phyloP scores from a whole-genome alignment of 257 asterid species.

The Misopates orontium region DNA sequence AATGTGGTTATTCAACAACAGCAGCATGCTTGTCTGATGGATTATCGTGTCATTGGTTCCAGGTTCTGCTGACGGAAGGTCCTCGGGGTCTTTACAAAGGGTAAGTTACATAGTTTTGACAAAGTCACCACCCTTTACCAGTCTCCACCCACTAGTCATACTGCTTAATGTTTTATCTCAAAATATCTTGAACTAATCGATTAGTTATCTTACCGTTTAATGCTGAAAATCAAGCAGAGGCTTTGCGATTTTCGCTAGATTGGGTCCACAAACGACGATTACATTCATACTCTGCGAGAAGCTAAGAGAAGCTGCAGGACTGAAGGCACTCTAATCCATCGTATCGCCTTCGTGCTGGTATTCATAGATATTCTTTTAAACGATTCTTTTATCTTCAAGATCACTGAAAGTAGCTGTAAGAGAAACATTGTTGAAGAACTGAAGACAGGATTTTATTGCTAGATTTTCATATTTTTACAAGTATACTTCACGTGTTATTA shows the following conservation, averaged over 20 bases:
- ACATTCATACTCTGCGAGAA: constrained; percentile 89
- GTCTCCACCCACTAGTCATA: neutral
- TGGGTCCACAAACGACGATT: constrained; percentile 91
- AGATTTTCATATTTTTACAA: constrained; percentile 2
- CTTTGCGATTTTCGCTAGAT: constrained; percentile 79
- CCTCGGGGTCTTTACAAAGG: constrained; percentile 96
- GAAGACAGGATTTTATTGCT: neutral
- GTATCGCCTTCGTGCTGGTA: neutral
- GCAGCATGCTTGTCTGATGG: constrained; percentile 19
- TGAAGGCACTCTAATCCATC: constrained; percentile 58
- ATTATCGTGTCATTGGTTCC: constrained; percentile 29
- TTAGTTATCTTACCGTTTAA: neutral
- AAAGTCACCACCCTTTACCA: neutral
- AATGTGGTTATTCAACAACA: neutral
- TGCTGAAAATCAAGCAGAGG: constrained; percentile 55
- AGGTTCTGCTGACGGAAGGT: constrained; percentile 90
- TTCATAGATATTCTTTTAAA: neutral
- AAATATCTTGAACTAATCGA: constrained; percentile 13
- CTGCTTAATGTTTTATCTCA: constrained; percentile 8
- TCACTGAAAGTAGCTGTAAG: constrained; percentile 17
- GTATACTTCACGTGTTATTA: constrained; percentile 17
- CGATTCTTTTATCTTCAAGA: neutral
- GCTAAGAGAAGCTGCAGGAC: constrained; percentile 74
- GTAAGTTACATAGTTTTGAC: constrained; percentile 41
- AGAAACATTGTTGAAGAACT: constrained; percentile 7